These are phyloP conservation scores for Salicornia ramosissima DNA, from an alignment of 148 eudicot species.

Conservation along the genomic window DNA sequence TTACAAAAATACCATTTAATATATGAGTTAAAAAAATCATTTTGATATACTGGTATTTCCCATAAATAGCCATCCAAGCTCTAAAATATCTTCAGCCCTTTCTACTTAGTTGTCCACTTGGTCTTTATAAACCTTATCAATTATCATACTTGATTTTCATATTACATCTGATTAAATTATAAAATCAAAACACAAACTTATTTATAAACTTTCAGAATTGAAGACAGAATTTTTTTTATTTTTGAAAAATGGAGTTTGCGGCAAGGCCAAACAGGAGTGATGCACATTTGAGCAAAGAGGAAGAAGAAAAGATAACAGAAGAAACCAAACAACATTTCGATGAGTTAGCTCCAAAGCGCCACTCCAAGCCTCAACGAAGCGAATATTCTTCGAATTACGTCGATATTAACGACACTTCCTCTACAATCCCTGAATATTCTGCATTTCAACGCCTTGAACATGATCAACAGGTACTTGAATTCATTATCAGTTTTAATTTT, in stretches of 20 bases:
- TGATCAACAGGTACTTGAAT: conserved; percentile 28
- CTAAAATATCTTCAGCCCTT: conserved; percentile 8
- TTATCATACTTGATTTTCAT: neutral
- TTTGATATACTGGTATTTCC: too few relatives aligned
- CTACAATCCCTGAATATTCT: conserved; percentile 52
- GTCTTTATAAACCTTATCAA: conserved; percentile 22
- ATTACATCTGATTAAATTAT: neutral
- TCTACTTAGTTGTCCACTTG: neutral
- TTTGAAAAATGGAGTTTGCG: conserved; percentile 38
- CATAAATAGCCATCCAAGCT: neutral
- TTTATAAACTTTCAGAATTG: too few relatives aligned
- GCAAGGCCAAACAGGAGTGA: conserved; percentile 75
- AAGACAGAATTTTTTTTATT: neutral
- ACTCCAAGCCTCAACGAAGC: conserved; percentile 84
- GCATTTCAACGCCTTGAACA: conserved; percentile 61
- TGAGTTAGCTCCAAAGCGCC: conserved; percentile 67
- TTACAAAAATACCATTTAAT: too few relatives aligned
- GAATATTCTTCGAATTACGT: conserved; percentile 49
- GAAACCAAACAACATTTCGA: conserved; percentile 64
- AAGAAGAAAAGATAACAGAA: conserved; percentile 51
- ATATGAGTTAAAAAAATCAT: too few relatives aligned
- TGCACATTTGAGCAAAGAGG: conserved; percentile 52
- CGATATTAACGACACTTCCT: conserved; percentile 30
- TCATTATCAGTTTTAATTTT: neutral
- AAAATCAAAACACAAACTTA: neutral